Evolutionary conservation across 805 yeast genomes (phyloP).

Genomic region (Wickerhamomyces canadensis): DNA sequence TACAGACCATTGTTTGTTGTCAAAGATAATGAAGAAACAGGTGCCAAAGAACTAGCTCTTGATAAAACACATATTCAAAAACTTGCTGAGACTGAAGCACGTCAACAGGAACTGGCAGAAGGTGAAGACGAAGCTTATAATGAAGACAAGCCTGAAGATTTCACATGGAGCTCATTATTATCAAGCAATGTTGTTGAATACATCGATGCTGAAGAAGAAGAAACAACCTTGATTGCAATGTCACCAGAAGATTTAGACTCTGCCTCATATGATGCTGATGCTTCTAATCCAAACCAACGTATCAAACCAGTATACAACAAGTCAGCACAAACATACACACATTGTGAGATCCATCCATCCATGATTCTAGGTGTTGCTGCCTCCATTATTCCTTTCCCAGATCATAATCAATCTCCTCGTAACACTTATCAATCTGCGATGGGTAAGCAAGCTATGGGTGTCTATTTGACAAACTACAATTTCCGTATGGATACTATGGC

Average conservation of each 20-base stretch:
- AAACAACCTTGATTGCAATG: slow-evolving; percentile 98
- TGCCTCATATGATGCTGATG: slow-evolving; percentile 39
- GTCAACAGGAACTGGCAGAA: no score
- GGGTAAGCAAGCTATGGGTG: slow-evolving; percentile 99
- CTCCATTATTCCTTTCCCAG: slow-evolving; percentile 98
- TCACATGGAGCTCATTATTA: slow-evolving; percentile 82
- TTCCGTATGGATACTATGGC: slow-evolving; percentile 99
- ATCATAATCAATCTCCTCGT: slow-evolving; percentile 99
- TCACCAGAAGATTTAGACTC: slow-evolving; percentile 93
- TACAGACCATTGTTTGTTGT: slow-evolving; percentile 95
- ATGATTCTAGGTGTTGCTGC: slow-evolving; percentile 99
- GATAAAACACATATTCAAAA: slow-evolving; percentile 79
- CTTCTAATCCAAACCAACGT: slow-evolving; percentile 59
- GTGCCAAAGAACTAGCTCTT: slow-evolving; percentile 63
- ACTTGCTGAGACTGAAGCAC: slow-evolving; percentile 51
- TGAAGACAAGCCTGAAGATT: slow-evolving; percentile 29
- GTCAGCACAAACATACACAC: slow-evolving; percentile 83
- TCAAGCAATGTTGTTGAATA: slow-evolving; percentile 89
- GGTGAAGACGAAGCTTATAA: slow-evolving; percentile 32
- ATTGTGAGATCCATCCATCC: slow-evolving; percentile 98
- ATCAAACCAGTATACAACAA: slow-evolving; percentile 64
- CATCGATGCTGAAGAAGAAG: slow-evolving; percentile 98
- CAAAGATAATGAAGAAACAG: slow-evolving; percentile 72
- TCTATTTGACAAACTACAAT: slow-evolving; percentile 86
- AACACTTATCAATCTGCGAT: slow-evolving; percentile 98